Base-by-base conservation (phyloP, 805 yeast genomes). In the Naumovozyma dairenensis region DNA sequence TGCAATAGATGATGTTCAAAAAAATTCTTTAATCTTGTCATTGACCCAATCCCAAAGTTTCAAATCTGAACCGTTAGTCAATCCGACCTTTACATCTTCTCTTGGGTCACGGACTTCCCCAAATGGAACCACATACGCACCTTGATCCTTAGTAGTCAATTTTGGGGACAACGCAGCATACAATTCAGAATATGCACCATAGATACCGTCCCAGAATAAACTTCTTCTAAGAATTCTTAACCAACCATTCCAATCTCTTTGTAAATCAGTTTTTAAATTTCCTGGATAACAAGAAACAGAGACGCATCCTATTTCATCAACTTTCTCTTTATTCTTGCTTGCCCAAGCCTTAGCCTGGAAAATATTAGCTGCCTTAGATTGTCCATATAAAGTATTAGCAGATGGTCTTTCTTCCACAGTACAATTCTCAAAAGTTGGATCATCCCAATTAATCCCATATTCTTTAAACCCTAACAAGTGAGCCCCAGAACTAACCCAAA, bases 401-500 rank as follows among this genome's bases (percentile, higher is more conserved):
- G 26, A 16, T 20, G 53, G 51, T 31, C 49, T 45, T 14, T 41
- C 20, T 3, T 20, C 25, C 12, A 35, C 16, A 4, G 49, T 42
- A 2, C 36, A 41, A 12, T 40, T 48, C 34, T 45, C 42, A 31
- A 40, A 51, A 5, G 46, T 36, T 22, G 59, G 57, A 44, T 51
- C 46, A 16, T 51, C 50, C 51, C 51, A 44, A 28, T 59, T 43
- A 16, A 63, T 47, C 26, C 66, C 67, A 18, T 53, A 54, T 2
- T 45, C 38, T 12, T 29, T 17, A 14, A 57, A 57, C 7, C 57
- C 53, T 10, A 29, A 16, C 13, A 47, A 34, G 34, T 60, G 65
- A 10, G 59, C 60, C 16, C 48, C 42, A 1, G 67, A 61, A 19
- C 62, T 45, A 5, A 62, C 59, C 65, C 66, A 64, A 12, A 63